phyloP scores from a whole-genome alignment of 1,284 basidiomycete species.

The Trichosporon ovoides region DNA sequence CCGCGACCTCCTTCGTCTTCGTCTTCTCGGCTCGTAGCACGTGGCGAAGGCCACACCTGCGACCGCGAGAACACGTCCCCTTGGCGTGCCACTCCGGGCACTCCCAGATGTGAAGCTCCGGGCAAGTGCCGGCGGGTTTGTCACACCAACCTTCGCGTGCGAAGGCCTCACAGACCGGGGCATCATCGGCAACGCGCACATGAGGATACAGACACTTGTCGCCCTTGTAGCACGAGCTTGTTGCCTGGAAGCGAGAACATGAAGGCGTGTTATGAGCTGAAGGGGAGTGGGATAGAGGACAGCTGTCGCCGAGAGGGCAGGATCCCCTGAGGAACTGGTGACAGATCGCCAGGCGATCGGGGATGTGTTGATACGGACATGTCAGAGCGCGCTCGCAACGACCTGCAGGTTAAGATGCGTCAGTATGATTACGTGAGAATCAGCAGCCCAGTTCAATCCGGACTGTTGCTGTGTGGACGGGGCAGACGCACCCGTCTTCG shows the following conservation, averaged over 20 bases:
- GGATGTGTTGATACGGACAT: conserved; percentile 84
- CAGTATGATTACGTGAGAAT: conserved; percentile 13
- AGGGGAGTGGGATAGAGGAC: conserved; percentile 81
- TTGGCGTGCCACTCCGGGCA: conserved; percentile 89
- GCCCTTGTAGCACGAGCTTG: conserved; percentile 71
- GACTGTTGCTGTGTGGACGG: too few species aligned
- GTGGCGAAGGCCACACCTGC: conserved; percentile 83
- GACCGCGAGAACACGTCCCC: conserved; percentile 66
- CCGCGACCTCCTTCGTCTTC: conserved; percentile 54
- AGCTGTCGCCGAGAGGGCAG: conserved; percentile 67
- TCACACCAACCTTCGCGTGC: conserved; percentile 87
- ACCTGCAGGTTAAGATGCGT: conserved; percentile 55
- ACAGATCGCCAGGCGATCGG: conserved; percentile 83
- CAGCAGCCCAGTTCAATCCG: conserved; percentile 9
- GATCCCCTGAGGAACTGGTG: conserved; percentile 76
- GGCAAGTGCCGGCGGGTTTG: conserved; percentile 67
- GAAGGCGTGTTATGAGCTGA: conserved; percentile 85
- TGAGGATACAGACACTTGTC: conserved; percentile 79
- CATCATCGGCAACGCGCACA: conserved; percentile 69
- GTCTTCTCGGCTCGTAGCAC: conserved; percentile 78
- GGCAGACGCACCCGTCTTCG: conserved; percentile 81
- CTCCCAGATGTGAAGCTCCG: conserved; percentile 81
- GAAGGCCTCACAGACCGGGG: conserved; percentile 83
- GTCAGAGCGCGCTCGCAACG: conserved; percentile 80
- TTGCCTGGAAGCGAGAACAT: conserved; percentile 84